phyloP scores from a whole-genome alignment of 2,329 filamentous ascomycete genomes.

The Cryphonectria japonica region DNA sequence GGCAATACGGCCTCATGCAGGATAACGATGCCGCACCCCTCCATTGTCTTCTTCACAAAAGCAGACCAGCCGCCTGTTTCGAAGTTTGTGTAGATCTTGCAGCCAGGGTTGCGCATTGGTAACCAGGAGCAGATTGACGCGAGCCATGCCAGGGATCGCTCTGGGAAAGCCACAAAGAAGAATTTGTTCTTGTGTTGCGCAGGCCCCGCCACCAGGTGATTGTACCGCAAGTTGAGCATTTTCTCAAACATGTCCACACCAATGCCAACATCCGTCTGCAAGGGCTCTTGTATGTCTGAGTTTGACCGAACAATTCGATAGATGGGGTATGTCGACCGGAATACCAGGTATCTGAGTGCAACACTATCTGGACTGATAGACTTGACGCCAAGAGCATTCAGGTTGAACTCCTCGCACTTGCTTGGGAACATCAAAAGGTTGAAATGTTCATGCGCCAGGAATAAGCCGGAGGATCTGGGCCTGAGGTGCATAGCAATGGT shows the following conservation, averaged over 20 bases:
- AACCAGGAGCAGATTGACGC: conserved; percentile 52
- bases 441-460: conserved; percentile 38
- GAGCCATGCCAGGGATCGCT: conserved; percentile 39
- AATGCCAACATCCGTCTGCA: not conserved
- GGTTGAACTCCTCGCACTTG: conserved; percentile 42
- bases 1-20: conserved; percentile 49
- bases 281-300: not conserved
- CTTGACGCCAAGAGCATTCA: conserved; percentile 30
- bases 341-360: conserved; percentile 44
- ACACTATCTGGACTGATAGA: conserved; percentile 24
- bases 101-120: conserved; percentile 42
- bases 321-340: conserved; percentile 35
- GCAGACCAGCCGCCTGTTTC: conserved; percentile 51
- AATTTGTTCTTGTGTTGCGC: conserved; percentile 15
- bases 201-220: conserved; percentile 18
- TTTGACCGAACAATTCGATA: conserved; percentile 11
- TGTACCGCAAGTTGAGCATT: conserved; percentile 20
- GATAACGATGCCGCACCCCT: conserved; percentile 42
- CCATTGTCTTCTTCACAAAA: conserved; percentile 42
- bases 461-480: conserved; percentile 42
- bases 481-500: conserved; percentile 41
- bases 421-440: conserved; percentile 47
- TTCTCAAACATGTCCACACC: conserved; percentile 9
- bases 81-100: conserved; percentile 47
- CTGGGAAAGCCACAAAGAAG: conserved; percentile 57